Conservation (phyloP, 441 rosid genomes). For the Euphorbia schlechtendalii region DNA sequence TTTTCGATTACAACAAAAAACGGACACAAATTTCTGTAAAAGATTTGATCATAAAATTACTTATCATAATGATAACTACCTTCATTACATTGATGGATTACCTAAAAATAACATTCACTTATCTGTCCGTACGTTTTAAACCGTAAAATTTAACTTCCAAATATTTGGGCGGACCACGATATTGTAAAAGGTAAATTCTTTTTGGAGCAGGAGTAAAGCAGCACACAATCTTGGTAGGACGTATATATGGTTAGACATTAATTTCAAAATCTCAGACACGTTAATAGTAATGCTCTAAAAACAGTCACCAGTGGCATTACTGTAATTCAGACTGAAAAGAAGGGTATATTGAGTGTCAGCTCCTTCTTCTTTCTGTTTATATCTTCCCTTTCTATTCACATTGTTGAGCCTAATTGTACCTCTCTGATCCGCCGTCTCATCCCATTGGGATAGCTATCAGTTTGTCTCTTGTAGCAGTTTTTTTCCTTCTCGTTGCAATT, state of each 20-base stretch:
- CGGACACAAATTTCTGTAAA: too few relatives aligned
- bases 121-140: too few relatives aligned
- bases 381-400: not conserved
- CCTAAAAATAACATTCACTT: too few relatives aligned
- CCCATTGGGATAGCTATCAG: not conserved
- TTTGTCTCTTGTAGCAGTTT: not conserved
- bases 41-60: too few relatives aligned
- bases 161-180: too few relatives aligned
- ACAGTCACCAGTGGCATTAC: conserved; percentile 11
- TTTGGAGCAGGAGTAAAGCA: not conserved
- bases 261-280: too few relatives aligned
- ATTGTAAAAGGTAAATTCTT: not conserved
- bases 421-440: conserved; percentile 19
- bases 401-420: not conserved
- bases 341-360: conserved; percentile 19
- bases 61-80: too few relatives aligned
- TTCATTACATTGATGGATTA: too few relatives aligned
- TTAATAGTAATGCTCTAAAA: not conserved
- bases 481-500: not conserved
- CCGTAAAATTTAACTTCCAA: too few relatives aligned
- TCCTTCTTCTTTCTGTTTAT: not conserved
- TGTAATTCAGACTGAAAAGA: conserved; percentile 7
- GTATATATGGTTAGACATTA: not conserved
- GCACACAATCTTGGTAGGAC: not conserved
- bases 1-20: too few relatives aligned